These are phyloP conservation scores for Ogataea populi-albae DNA, from an alignment of 805 yeast genomes.

Conservation along the genomic window DNA sequence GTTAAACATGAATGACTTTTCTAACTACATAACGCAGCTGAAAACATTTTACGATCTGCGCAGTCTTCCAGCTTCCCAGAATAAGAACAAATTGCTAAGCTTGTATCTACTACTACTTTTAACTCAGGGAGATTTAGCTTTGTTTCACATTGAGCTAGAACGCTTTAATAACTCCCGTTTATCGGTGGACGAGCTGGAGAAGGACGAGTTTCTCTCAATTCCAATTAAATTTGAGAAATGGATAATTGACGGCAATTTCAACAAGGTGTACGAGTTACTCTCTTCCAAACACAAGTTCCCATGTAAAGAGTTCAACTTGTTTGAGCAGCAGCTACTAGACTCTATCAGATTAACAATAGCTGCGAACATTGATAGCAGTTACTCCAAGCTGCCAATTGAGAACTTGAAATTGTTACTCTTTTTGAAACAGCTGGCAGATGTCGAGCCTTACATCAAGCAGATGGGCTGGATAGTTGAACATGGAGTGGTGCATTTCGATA, in stretches of 20 bases:
- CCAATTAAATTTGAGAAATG: conserved; percentile 89
- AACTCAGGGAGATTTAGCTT: conserved; percentile 79
- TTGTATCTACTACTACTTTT: conserved; percentile 73
- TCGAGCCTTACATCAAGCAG: conserved; percentile 50
- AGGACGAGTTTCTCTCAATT: conserved; percentile 69
- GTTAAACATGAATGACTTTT: conserved; percentile 61
- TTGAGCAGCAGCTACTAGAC: conserved; percentile 68
- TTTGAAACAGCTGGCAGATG: conserved; percentile 50
- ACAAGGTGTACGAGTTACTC: conserved; percentile 75
- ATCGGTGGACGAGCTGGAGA: conserved; percentile 50
- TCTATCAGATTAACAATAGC: conserved; percentile 88
- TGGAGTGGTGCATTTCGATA: conserved; percentile 48
- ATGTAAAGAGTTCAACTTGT: conserved; percentile 72
- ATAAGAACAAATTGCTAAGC: conserved; percentile 71
- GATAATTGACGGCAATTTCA: conserved; percentile 95
- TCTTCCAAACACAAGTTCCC: conserved; percentile 55
- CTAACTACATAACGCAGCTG: conserved; percentile 69
- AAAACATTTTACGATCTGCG: conserved; percentile 66
- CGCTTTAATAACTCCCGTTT: conserved; percentile 49
- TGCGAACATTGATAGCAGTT: conserved; percentile 75
- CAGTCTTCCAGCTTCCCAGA: conserved; percentile 40
- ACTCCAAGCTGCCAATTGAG: conserved; percentile 68
- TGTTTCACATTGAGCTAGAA: conserved; percentile 89
- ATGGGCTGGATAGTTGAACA: conserved; percentile 57
- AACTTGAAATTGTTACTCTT: conserved; percentile 82